These are phyloP conservation scores for Vigna trinervia DNA, from an alignment of 306 rosid species.

Conservation along the genomic window DNA sequence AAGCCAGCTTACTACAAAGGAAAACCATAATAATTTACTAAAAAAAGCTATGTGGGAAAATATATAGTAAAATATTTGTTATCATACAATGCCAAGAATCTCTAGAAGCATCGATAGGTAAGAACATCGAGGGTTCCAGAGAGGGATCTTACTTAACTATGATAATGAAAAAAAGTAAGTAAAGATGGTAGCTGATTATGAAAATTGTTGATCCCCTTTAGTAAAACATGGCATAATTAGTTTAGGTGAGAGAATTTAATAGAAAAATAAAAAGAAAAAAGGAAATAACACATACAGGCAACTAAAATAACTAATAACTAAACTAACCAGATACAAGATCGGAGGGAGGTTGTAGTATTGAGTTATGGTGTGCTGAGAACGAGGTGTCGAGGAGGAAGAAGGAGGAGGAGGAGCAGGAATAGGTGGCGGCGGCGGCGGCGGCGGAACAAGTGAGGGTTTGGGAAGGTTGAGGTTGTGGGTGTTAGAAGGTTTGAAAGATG, in stretches of 20 bases:
- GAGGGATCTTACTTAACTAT: background rate
- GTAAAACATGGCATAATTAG: background rate
- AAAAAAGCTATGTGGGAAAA: background rate
- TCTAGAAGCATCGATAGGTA: background rate
- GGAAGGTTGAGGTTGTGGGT: conserved; percentile 30
- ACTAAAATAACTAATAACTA: background rate
- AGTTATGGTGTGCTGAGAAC: conserved; percentile 24
- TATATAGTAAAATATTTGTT: background rate
- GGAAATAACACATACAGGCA: background rate
- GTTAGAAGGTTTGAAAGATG: conserved; percentile 28
- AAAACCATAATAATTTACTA: background rate
- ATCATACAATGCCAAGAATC: background rate
- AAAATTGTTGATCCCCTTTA: background rate
- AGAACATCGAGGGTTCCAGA: background rate
- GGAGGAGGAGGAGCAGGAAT: conserved; percentile 28
- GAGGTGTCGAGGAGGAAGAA: conserved; percentile 4
- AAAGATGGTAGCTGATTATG: background rate
- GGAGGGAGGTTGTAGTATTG: conserved; percentile 40
- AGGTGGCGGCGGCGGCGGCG: background rate
- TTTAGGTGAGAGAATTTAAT: background rate
- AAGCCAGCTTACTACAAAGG: background rate
- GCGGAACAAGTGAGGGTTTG: conserved; percentile 41
- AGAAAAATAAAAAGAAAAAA: background rate
- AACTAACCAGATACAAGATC: conserved; percentile 60
- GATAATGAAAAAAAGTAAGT: background rate